Conservation (phyloP, 306 rosid species). For the Quercus variabilis region DNA sequence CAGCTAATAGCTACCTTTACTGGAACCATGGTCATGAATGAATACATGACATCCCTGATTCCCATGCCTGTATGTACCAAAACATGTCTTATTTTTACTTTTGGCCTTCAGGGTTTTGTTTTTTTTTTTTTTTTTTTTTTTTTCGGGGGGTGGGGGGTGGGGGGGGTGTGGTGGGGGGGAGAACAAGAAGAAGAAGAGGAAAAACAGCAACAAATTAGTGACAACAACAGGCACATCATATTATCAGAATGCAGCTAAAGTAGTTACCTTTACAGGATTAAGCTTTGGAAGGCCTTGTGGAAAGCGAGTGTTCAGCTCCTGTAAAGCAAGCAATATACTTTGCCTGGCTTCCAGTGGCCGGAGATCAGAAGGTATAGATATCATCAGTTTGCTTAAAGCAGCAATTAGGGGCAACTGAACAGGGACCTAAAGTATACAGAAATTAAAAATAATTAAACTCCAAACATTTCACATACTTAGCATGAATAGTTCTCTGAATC, state of each 20-base stretch:
- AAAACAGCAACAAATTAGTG: background rate
- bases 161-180: too few species aligned
- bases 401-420: slow-evolving; percentile 84
- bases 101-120: background rate
- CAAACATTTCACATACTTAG: slow-evolving; percentile 5
- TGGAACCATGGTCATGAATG: background rate
- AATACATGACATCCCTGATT: background rate
- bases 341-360: slow-evolving; percentile 96
- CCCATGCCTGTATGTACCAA: background rate
- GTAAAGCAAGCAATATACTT: slow-evolving; percentile 86
- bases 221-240: slow-evolving; percentile 19
- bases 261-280: slow-evolving; percentile 81
- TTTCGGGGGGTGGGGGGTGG: background rate
- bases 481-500: slow-evolving; percentile 1
- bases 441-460: slow-evolving; percentile 8
- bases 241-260: slow-evolving; percentile 15
- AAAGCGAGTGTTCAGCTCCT: slow-evolving; percentile 82
- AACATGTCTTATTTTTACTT: background rate
- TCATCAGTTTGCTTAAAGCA: slow-evolving; percentile 79
- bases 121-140: background rate
- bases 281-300: slow-evolving; percentile 96
- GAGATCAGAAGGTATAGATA: slow-evolving; percentile 83
- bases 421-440: slow-evolving; percentile 64
- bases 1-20: slow-evolving; percentile 57
- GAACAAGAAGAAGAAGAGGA: background rate